Evolutionary conservation across 2,329 filamentous ascomycete genomes (phyloP).

Genomic region (Pseudogymnoascus sp.): DNA sequence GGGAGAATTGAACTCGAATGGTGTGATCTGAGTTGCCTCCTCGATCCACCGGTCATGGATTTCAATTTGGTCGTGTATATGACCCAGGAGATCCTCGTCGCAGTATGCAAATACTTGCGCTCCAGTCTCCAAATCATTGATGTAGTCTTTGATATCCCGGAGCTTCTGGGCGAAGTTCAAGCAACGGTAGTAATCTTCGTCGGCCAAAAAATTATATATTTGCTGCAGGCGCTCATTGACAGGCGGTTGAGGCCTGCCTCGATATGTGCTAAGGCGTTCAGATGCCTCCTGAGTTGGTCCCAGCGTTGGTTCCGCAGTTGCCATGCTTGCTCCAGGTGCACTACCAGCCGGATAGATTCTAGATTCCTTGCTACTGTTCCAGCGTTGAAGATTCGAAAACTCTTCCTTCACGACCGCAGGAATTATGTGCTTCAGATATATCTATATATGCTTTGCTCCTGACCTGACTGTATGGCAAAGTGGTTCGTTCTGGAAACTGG

Average conservation of each 20-base stretch:
- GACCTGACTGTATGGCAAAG: neutral
- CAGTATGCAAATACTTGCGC: neutral
- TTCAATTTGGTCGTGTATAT: neutral
- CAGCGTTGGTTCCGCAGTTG: too few species aligned
- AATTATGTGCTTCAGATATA: neutral
- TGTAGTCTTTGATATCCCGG: constrained; percentile 23
- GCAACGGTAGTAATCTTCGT: constrained; percentile 40
- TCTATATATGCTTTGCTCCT: neutral
- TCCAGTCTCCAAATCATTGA: constrained; percentile 18
- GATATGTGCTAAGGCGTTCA: constrained; percentile 5
- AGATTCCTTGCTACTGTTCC: neutral
- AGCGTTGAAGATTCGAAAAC: neutral
- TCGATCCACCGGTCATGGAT: neutral
- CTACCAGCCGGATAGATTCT: neutral
- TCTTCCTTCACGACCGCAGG: neutral
- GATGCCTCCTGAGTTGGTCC: neutral
- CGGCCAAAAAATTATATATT: constrained; percentile 39
- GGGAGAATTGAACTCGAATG: neutral
- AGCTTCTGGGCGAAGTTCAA: constrained; percentile 34
- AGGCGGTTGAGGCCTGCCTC: constrained; percentile 28
- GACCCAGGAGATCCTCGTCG: neutral
- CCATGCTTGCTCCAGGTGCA: neutral
- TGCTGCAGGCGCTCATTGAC: constrained; percentile 28
- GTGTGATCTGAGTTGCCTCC: neutral
- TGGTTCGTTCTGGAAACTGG: neutral